Evolutionary conservation across 305 asterid species (phyloP), one percentile per base, ranked within the genome.

Genomic region (Fraxinus floribunda): DNA sequence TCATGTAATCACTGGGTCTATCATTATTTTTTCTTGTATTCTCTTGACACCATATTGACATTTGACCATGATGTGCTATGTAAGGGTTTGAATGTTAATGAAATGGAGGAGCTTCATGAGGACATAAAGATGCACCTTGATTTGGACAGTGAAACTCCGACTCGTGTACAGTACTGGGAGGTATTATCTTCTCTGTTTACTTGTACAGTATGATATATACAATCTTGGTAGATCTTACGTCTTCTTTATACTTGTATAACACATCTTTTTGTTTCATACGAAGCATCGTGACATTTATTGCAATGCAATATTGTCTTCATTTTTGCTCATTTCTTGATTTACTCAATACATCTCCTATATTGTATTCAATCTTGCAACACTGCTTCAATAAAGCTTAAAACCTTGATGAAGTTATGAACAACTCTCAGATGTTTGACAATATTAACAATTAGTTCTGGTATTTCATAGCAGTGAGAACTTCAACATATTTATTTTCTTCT

Each of bases 51-150:
- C 78, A 70, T 75, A 78, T 77, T 83, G 81, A 62, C 84, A 80
- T 81, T 70, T 85, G 86, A 76, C 75, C 66, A 83, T 6, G 60
- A 62, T 41, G 39, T 81, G 62, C 46, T 80, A 68, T 72, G 38
- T 79, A 78, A 94, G 97, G 97, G 98, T 70, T 84, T 93, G 92
- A 88, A 92, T n/a, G 95, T 86, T 11, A 92, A 90, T 86, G 97
- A 92, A 84, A 91, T 91, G 94, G 98, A 94, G 86, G 98, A 94
- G 87, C 95, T 93, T 85, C 97, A 90, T 41, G 91, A 92, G 70
- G 97, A 94, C 83, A 94, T 92, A 80, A 94, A 91, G 91, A 86
- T 93, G 98, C 97, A 92, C 85, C 94, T 94, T 66, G 97, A 89
- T 83, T 83, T 93, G 13, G 98, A 94, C 83, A 87, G 95, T 85